phyloP scores from a whole-genome alignment of 1,284 basidiomycete species.

The Irpex lacteus region DNA sequence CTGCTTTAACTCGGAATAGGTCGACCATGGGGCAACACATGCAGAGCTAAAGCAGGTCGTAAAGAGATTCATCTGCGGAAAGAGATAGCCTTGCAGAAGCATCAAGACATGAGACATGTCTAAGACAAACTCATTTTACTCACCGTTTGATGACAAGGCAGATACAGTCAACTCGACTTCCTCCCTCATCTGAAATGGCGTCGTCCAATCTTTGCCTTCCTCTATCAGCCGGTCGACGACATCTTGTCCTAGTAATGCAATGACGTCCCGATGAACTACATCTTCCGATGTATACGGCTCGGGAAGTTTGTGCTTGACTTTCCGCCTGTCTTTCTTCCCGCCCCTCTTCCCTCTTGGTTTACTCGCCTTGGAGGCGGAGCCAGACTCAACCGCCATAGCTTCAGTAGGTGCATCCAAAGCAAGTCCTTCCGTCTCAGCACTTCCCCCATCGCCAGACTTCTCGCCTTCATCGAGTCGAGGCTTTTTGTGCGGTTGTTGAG shows the following conservation, averaged over 20 bases:
- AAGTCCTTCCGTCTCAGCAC: conserved; percentile 1
- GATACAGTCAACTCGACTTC: conserved; percentile 68
- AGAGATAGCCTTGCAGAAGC: neutral
- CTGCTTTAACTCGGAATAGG: neutral
- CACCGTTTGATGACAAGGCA: conserved; percentile 64
- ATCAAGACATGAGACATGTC: neutral
- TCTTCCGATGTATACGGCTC: conserved; percentile 74
- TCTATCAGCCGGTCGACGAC: conserved; percentile 49
- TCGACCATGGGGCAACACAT: neutral
- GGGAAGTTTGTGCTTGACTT: conserved; percentile 34
- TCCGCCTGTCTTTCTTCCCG: conserved; percentile 20
- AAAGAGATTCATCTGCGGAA: neutral
- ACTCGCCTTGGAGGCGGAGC: conserved; percentile 15
- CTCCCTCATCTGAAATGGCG: conserved; percentile 60
- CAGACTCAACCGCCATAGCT: conserved; percentile 2
- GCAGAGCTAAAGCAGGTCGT: conserved; percentile 8
- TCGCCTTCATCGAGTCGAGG: conserved; percentile 30
- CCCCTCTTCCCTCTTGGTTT: conserved; percentile 16
- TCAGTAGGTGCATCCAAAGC: conserved; percentile 5
- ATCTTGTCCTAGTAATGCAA: conserved; percentile 63
- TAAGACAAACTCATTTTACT: conserved; percentile 20
- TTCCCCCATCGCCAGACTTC: neutral
- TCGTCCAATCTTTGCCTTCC: conserved; percentile 49
- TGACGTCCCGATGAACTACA: conserved; percentile 72
- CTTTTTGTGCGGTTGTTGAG: conserved; percentile 33